These are phyloP conservation scores for Vaccinium myrtillus DNA, from an alignment of 148 eudicot genomes.

Conservation along the genomic window DNA sequence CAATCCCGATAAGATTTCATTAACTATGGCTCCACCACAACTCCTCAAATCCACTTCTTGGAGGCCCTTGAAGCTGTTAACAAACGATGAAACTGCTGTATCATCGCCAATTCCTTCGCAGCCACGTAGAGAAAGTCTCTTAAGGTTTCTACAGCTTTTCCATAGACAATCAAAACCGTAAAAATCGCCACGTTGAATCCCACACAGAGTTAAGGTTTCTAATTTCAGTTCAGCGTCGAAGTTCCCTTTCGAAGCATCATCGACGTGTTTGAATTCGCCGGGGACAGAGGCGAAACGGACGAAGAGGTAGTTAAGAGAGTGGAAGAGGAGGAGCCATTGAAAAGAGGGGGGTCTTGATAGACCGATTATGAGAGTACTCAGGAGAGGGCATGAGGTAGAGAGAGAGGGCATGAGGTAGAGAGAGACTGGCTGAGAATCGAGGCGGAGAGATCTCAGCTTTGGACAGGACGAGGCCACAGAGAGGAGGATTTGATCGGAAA, in stretches of 20 bases:
- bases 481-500: slow-evolving; percentile 8
- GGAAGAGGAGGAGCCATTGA: too few relatives aligned
- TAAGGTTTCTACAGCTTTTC: slow-evolving; percentile 44
- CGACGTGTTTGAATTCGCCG: too few relatives aligned
- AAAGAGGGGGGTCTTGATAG: too few relatives aligned
- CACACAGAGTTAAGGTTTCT: slow-evolving; percentile 37
- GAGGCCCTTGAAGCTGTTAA: slow-evolving; percentile 23
- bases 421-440: slow-evolving; percentile 36
- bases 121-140: slow-evolving; percentile 36
- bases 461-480: slow-evolving; percentile 32
- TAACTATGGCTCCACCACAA: slow-evolving; percentile 39
- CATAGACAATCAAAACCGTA: slow-evolving; percentile 48
- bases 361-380: too few relatives aligned
- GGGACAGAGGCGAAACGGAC: too few relatives aligned
- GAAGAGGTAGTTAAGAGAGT: too few relatives aligned
- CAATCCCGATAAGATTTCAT: slow-evolving; percentile 34
- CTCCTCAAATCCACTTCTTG: slow-evolving; percentile 51
- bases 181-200: slow-evolving; percentile 33
- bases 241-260: too few relatives aligned
- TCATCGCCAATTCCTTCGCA: slow-evolving; percentile 58
- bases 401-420: slow-evolving; percentile 11
- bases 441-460: slow-evolving; percentile 19
- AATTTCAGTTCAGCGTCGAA: slow-evolving; percentile 23
- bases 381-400: slow-evolving; percentile 28
- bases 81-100: slow-evolving; percentile 31